Evolutionary conservation across 2,329 filamentous ascomycete genomes (phyloP), one percentile per base, ranked within the genome.

Genomic region (Fusarium nodosum): DNA sequence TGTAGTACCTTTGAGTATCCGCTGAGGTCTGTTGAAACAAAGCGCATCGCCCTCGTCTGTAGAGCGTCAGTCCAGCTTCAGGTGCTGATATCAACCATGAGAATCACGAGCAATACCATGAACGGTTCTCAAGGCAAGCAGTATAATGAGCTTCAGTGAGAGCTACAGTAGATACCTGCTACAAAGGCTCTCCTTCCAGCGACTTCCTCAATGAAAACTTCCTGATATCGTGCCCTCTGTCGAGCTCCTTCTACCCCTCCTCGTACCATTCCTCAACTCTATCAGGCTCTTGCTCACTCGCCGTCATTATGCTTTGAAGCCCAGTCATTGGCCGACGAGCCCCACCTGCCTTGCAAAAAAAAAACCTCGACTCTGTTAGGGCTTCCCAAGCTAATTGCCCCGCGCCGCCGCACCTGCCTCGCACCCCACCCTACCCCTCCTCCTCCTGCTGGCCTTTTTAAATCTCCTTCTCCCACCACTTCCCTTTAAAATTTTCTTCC

Each of bases 401-500:
- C 77, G 78, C 78, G 77, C 77, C 67, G 50, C 52, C 60, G 72
- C 57, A 67, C 39, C 66, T 72, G 74, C 59, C 72, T 74, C 62
- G 63, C 67, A 67, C 74, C 68, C 69, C 73, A 69, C 68, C 66
- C 62, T 64, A 58, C 69, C 75, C 74, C 75, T 60, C 75, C 75
- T 63, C 72, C 69, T 70, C 73, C 71, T 64, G 69, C 72, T 72
- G 66, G 65, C 77, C 75, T 79, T 80, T 51, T 80, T 79, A 80
- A 80, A 78, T 76, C 77, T 75, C 75, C 71, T 77, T 75, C 77
- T 77, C 78, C 78, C 79, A 76, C 79, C 77, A 65, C 72, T 74
- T 65, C 66, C 72, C 76, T 79, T 75, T 48, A 71, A 71, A 73
- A 70, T 76, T 78, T 80, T 78, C 68, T 77, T 74, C 71, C 69